Evolutionary conservation across 2,329 filamentous ascomycete species (phyloP), one percentile per base, ranked within the genome.

Genomic region (Aspergillus fischeri): DNA sequence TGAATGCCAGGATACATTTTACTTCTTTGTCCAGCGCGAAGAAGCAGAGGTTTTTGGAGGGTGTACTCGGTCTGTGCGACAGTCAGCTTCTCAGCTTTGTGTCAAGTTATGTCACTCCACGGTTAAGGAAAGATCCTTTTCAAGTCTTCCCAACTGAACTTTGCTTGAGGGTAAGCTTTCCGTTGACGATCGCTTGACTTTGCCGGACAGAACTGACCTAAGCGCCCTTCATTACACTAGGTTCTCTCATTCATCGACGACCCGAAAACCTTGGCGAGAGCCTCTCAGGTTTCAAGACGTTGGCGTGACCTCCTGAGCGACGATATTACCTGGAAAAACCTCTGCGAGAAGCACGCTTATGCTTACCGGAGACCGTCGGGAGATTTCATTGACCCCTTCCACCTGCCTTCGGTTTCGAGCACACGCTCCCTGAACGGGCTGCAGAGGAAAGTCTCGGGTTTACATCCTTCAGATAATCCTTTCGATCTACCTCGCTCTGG

Each of bases 231-330:
- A 47, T 50, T 54, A 51, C 9, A 41, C 24, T 60, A 96, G 89
- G 90, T 99, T 63, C 81, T 99, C 52, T 96, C 93, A 47, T 99
- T 96, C 72, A 93, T 99, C 69, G 94, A 99, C 69, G 94, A 99
- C 70, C 92, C 94, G 1, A 94, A 92, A 72, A 95, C 95, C 2
- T 82, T 99, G 49, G 93, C 92, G 42, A 85, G 94, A 71, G 90
- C 94, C 53, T 96, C 93, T 4, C 93, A 97, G 73, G 94, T 99
- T n/a, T 99, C 94, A 54, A 87, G 87, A 63, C 85, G 92, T 72
- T 99, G 94, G 94, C 85, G 91, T 61, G 92, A 97, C 74, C 82
- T 99, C 7, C 82, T 99, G 51, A 93, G 89, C 70, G 94, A 99
- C 73, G 94, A 99, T 73, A 92, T 97, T 77, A 96, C 94, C 1